phyloP scores from a whole-genome alignment of 495 filamentous ascomycete species.

The Talaromyces liani region DNA sequence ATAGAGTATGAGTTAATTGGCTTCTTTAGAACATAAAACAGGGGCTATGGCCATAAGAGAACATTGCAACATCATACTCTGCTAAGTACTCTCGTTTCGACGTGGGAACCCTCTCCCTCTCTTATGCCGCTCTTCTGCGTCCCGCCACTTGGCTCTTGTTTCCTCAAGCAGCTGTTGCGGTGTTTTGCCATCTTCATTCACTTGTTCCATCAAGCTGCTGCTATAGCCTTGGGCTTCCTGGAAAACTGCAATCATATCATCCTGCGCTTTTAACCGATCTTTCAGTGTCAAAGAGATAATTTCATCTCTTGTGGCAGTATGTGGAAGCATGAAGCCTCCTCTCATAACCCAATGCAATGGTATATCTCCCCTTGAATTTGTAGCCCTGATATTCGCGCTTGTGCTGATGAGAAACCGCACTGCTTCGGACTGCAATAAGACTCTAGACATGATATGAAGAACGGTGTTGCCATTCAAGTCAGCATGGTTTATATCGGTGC shows the following conservation, averaged over 20 bases:
- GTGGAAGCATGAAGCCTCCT: not conserved
- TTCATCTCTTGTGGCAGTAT: not conserved
- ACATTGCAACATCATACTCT: no score
- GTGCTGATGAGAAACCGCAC: not conserved
- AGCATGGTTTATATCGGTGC: not conserved
- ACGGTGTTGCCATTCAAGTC: not conserved
- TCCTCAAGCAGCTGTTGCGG: not conserved
- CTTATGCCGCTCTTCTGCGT: not conserved
- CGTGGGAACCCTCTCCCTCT: not conserved
- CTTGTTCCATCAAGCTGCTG: not conserved
- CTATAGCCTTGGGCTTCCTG: not conserved
- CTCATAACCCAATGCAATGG: not conserved
- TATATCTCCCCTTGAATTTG: not conserved
- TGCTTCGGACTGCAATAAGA: not conserved
- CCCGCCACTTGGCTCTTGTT: not conserved
- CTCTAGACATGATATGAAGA: not conserved
- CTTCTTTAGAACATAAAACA: not conserved
- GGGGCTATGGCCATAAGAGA: not conserved
- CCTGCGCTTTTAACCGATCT: not conserved
- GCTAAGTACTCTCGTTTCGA: not conserved
- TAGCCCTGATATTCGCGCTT: not conserved
- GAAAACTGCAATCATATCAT: not conserved
- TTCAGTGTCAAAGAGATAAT: not conserved
- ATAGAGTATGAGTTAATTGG: not conserved
- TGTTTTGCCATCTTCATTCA: not conserved